Base-by-base conservation (phyloP, 495 filamentous ascomycete genomes). In the Collariella sp. region DNA sequence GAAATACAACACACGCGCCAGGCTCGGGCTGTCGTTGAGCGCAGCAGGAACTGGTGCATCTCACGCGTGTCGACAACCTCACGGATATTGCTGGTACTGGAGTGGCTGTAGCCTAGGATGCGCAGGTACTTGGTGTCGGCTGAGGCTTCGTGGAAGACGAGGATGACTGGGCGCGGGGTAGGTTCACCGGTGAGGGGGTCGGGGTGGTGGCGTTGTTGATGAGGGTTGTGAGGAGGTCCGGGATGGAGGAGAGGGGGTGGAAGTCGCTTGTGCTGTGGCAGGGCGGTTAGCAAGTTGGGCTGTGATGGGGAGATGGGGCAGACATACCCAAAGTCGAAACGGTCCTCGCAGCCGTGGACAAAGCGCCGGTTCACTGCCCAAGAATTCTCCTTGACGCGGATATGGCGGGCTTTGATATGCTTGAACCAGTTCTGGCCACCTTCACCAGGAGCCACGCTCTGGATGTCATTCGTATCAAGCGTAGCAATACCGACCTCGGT, bases 401-500 rank as follows among this genome's bases (percentile, higher is more conserved):
- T 80, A 65, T 98, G 93, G 24, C 83, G 79, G 15, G 81, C 79
- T 36, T 75, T 71, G 56, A 97, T 84, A 22, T 74, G 63, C 1
- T 70, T 59, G 10, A 77, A 72, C 91, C 91, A 90, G 54, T 81
- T 73, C 41, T 68, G 55, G 4, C 81, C 85, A 33, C 68, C 62
- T 11, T 74, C 57, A 11, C 86, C 85, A 19, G 87, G 87, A 3
- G 80, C 59, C 22, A 82, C 16, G 59, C 57, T 31, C 79, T 69
- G 53, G 9, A 71, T 61, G 20, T 86, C 79, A 10, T 68, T 57
- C 3, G 85, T 89, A 68, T 98, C 93, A 19, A 98, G 79, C 10
- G 79, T 82, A 9, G 88, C 83, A 44, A 98, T 75, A 33, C 93
- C 93, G 49, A 98, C 75, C 65, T 98, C 93, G 4, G 89, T 95